Evolutionary conservation across 2,329 filamentous ascomycete species (phyloP).

Genomic region (Diaporthe longicolla): DNA sequence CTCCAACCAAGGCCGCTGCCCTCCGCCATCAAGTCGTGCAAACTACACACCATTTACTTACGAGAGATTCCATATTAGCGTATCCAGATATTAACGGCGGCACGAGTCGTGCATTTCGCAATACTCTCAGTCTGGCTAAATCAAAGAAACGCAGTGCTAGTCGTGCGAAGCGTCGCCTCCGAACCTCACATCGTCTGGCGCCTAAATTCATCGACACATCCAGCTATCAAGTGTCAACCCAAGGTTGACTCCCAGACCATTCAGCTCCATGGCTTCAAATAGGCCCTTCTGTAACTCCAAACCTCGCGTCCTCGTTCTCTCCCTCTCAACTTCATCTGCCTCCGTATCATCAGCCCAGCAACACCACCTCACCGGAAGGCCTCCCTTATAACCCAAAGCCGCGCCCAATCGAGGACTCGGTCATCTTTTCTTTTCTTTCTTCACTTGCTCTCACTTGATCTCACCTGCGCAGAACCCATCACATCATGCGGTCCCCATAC

Average conservation of each 20-base stretch:
- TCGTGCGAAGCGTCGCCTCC: neutral
- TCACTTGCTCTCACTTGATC: too few relatives aligned
- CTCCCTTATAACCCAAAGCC: neutral
- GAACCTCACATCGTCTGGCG: neutral
- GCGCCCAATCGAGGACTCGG: neutral
- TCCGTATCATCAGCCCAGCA: neutral
- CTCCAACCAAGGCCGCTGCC: too few relatives aligned
- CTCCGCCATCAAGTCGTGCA: too few relatives aligned
- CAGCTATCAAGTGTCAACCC: neutral
- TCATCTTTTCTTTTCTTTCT: neutral
- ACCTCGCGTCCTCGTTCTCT: neutral
- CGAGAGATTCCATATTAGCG: too few relatives aligned
- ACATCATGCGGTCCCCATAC: neutral
- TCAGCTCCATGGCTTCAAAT: neutral
- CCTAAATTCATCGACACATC: neutral
- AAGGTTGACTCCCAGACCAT: fast-evolving
- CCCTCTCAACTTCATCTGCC: too few relatives aligned
- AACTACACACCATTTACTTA: too few relatives aligned
- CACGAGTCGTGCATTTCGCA: neutral
- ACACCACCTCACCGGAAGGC: neutral
- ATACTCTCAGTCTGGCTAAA: neutral
- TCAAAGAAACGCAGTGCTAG: neutral
- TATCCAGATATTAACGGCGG: neutral
- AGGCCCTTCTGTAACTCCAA: neutral
- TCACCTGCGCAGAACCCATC: neutral